These are phyloP conservation scores for Exophiala lecanii-corni DNA, from an alignment of 2,329 filamentous ascomycete species.

Conservation along the genomic window DNA sequence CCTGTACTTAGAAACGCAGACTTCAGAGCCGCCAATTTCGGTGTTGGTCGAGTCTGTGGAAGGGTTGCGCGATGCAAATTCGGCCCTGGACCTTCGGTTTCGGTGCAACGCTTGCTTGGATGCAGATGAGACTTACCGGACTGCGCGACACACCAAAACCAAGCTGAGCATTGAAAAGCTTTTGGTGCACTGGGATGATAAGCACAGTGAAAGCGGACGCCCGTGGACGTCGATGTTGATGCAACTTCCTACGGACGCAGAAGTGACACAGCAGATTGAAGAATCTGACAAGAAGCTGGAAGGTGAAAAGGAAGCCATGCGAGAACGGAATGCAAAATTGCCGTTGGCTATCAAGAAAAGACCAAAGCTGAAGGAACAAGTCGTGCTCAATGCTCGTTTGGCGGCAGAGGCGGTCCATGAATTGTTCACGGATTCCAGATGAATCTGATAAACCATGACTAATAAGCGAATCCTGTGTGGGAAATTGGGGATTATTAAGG, in stretches of 20 bases:
- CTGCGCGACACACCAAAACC: slow-evolving; percentile 14
- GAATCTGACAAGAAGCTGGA: slow-evolving; percentile 17
- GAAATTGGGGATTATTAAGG: too few relatives aligned
- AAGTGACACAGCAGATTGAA: slow-evolving; percentile 12
- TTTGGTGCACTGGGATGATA: slow-evolving; percentile 21
- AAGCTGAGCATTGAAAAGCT: slow-evolving; percentile 13
- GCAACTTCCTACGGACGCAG: slow-evolving; percentile 20
- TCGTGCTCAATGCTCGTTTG: slow-evolving; percentile 14
- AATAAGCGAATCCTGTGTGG: too few relatives aligned
- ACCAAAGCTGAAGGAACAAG: slow-evolving; percentile 15
- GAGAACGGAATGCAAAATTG: slow-evolving; percentile 1
- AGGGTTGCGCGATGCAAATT: slow-evolving; percentile 14
- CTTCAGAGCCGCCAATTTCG: slow-evolving; percentile 2
- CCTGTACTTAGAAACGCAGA: slow-evolving; percentile 3
- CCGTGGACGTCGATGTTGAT: slow-evolving; percentile 18
- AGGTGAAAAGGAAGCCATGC: slow-evolving; percentile 14
- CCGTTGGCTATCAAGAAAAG: slow-evolving; percentile 10
- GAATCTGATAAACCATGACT: too few relatives aligned
- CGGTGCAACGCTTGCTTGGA: slow-evolving; percentile 20
- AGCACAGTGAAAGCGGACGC: slow-evolving; percentile 9
- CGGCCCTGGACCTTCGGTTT: slow-evolving; percentile 18
- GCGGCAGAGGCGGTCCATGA: slow-evolving; percentile 15
- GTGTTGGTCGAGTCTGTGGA: slow-evolving; percentile 10
- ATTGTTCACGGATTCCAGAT: too few relatives aligned
- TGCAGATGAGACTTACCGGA: slow-evolving; percentile 8